Conservation (phyloP, 768 basidiomycete genomes). For the Lentinula raphanica region DNA sequence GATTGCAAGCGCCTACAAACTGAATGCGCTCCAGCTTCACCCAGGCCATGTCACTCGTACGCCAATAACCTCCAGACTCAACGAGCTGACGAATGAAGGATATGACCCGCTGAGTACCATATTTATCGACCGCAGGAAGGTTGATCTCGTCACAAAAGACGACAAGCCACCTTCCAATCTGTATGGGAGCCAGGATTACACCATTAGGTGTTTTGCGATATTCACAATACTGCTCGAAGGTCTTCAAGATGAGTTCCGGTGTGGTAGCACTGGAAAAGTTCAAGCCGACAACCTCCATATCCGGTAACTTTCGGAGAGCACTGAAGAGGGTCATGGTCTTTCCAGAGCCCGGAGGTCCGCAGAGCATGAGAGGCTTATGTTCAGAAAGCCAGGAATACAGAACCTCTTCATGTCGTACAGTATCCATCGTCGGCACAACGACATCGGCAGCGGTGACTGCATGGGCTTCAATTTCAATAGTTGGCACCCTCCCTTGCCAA, state of each 20-base stretch:
- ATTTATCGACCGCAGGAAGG: constrained; percentile 92
- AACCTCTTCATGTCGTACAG: constrained; percentile 96
- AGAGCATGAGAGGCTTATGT: constrained; percentile 96
- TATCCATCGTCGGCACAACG: constrained; percentile 97
- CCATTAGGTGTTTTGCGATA: constrained; percentile 98
- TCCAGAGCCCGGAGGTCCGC: constrained; percentile 98
- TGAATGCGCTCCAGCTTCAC: constrained; percentile 98
- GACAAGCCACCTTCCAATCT: constrained; percentile 97
- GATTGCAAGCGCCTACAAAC: constrained; percentile 99
- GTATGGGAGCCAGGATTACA: constrained; percentile 88
- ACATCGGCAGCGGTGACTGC: constrained; percentile 93
- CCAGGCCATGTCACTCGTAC: constrained; percentile 92
- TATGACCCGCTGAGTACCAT: constrained; percentile 97
- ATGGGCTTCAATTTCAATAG: constrained; percentile 95
- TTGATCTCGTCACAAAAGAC: constrained; percentile 99
- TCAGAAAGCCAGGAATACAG: constrained; percentile 98
- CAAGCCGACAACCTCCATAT: constrained; percentile 98
- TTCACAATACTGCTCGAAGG: constrained; percentile 99
- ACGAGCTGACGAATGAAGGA: constrained; percentile 97
- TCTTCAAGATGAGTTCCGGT: constrained; percentile 96
- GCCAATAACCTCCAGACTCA: constrained; percentile 92
- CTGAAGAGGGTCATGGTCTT: constrained; percentile 99
- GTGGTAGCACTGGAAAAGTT: constrained; percentile 99
- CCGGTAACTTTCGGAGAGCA: constrained; percentile 92
- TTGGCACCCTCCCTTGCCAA: constrained; percentile 90